Conservation (phyloP, 345 rosid species). For the Citrus mangshanensis region DNA sequence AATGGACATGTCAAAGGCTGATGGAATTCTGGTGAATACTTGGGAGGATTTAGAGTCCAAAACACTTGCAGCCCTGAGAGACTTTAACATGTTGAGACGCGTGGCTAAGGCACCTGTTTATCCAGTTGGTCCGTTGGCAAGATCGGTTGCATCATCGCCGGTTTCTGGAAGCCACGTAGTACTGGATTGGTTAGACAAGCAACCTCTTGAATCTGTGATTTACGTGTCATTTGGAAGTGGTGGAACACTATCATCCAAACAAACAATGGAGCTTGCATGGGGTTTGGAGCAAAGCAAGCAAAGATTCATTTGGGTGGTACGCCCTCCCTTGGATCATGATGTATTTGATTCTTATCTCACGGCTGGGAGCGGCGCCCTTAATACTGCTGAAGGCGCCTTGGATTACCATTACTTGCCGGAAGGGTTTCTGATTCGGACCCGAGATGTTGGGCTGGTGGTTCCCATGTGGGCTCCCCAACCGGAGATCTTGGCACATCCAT, state of each 20-base stretch:
- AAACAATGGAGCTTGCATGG: slow-evolving; percentile 40
- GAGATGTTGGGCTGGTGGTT: slow-evolving; percentile 37
- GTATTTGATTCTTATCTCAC: slow-evolving; percentile 29
- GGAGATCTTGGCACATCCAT: slow-evolving; percentile 53
- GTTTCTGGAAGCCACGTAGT: not conserved
- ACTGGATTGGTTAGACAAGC: slow-evolving; percentile 39
- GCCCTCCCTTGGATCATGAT: slow-evolving; percentile 36
- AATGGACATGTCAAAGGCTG: slow-evolving; percentile 31
- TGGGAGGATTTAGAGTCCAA: slow-evolving; percentile 46
- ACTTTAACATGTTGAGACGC: slow-evolving; percentile 19
- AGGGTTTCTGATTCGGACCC: slow-evolving; percentile 26
- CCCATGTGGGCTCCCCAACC: slow-evolving; percentile 63
- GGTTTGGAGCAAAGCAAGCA: slow-evolving; percentile 34
- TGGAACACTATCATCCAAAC: slow-evolving; percentile 35
- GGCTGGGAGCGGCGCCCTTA: not conserved
- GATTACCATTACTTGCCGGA: slow-evolving; percentile 12
- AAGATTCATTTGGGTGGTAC: slow-evolving; percentile 41
- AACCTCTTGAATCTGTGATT: slow-evolving; percentile 34
- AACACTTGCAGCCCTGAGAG: slow-evolving; percentile 25
- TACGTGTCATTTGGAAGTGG: slow-evolving; percentile 51
- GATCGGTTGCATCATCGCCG: not conserved
- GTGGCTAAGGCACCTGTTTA: slow-evolving; percentile 24
- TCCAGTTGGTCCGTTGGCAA: slow-evolving; percentile 34
- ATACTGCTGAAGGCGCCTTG: too few species aligned
- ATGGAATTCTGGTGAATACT: slow-evolving; percentile 55